Base-by-base conservation (phyloP, 345 rosid species). In the Zanthoxylum bungeanum region DNA sequence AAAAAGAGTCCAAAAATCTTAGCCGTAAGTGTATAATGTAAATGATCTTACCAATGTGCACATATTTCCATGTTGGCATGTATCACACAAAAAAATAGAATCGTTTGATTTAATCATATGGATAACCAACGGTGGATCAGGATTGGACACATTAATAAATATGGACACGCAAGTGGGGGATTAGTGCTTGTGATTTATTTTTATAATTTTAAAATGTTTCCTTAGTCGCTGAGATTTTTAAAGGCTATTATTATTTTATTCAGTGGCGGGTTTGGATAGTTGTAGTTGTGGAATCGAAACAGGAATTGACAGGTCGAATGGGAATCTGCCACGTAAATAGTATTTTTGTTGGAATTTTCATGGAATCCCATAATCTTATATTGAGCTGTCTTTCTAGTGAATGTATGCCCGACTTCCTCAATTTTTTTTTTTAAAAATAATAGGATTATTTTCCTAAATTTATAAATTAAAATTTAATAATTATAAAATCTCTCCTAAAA, bases 11-110 rank as follows among this genome's bases (percentile, higher is more conserved):
- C 50, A 7, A 68, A 69, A 77, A 62, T 75, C 69, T 70, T 64
- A 71, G 70, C 85, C 82, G 10, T 52, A 37, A 16, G 65, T 31
- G 49, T 74, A 34, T 17, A 52, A n/a, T n/a, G n/a, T 10, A 33
- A 3, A 8, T n/a, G n/a, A n/a, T n/a, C 57, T 40, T 21, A 22
- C 0, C 40, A 49, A n/a, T 73, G 66, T 2, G 9, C 0, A 1
- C 6, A 24, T 24, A 22, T 22, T 42, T 57, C 17, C 3, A 9
- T 6, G 5, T 31, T 22, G 19, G 39, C 9, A 5, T 25, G 21
- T 17, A 60, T 36, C 25, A 0, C 2, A n/a, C 7, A 11, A 12
- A 2, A 14, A 16, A 9, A 36, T 71, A 53, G 34, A 49, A 2
- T 5, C 21, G 2, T 14, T 33, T 7, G 0, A 50, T 2, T 27